A percentile compares a stretch with the other conserved stretches of the same genome.
These are phyloP conservation scores for Daldinia eschscholtzii DNA, from an alignment of 2,329 filamentous ascomycete genomes.

Conservation along the genomic window DNA sequence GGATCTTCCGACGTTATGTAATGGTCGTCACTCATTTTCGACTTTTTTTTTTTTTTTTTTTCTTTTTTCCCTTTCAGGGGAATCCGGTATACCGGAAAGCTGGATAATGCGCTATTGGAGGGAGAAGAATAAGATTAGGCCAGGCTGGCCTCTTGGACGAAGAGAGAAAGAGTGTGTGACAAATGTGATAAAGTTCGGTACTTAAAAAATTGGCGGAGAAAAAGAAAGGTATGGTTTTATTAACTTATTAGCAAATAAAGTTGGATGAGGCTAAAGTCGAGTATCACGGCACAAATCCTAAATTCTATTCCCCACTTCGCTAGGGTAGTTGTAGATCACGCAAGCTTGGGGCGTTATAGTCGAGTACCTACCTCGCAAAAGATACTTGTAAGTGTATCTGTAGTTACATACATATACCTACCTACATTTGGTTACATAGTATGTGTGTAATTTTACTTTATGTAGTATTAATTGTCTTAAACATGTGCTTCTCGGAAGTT, in stretches of 20 bases:
- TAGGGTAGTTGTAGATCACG: conserved; percentile 27
- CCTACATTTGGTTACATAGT: too few relatives aligned
- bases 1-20: conserved; percentile 75
- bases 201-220: conserved; percentile 9
- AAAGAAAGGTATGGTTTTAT: conserved; percentile 8
- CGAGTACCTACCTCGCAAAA: not conserved
- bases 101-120: not conserved
- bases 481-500: conserved; percentile 10
- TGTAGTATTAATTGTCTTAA: conserved; percentile 6
- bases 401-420: not conserved
- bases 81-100: conserved; percentile 2
- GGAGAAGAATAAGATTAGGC: conserved; percentile 31
- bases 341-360: conserved; percentile 15
- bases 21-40: conserved; percentile 60
- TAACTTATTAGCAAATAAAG: conserved; percentile 34
- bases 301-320: conserved; percentile 41
- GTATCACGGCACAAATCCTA: conserved; percentile 41
- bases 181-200: conserved; percentile 12
- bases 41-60: conserved; percentile 28
- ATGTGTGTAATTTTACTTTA: not conserved
- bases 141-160: conserved; percentile 37
- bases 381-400: not conserved
- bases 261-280: conserved; percentile 50
- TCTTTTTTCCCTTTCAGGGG: not conserved
- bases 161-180: conserved; percentile 1